phyloP scores from a whole-genome alignment of 1,284 basidiomycete genomes.

The Heterobasidion parviporum region DNA sequence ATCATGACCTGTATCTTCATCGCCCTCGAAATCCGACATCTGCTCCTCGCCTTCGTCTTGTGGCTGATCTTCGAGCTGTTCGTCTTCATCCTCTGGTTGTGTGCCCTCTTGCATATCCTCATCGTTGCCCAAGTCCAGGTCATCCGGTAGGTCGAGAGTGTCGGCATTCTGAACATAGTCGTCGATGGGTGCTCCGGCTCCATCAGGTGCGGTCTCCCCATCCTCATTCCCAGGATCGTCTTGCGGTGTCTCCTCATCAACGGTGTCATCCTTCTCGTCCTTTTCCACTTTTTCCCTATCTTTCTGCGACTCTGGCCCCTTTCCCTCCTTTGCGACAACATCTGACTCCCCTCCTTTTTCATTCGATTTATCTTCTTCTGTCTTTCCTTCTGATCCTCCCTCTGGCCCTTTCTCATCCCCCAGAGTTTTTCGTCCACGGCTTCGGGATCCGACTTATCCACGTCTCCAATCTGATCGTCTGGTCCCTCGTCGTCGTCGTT shows the following conservation, averaged over 20 bases:
- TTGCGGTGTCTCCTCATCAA: background rate
- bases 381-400: constrained; percentile 45
- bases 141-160: constrained; percentile 10
- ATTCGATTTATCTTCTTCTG: constrained; percentile 44
- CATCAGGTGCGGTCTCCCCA: constrained; percentile 9
- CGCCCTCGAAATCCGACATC: constrained; percentile 11
- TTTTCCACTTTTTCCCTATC: constrained; percentile 26
- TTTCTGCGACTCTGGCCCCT: constrained; percentile 25
- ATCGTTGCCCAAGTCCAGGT: constrained; percentile 5
- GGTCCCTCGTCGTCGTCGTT: constrained; percentile 49
- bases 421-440: constrained; percentile 96
- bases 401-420: constrained; percentile 65
- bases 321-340: constrained; percentile 72
- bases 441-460: constrained; percentile 82
- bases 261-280: constrained; percentile 19
- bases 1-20: constrained; percentile 7
- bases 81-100: background rate
- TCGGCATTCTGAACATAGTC: constrained; percentile 10
- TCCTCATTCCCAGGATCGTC: constrained; percentile 15
- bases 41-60: background rate
- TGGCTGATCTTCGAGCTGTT: background rate
- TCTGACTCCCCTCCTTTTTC: constrained; percentile 51
- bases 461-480: constrained; percentile 81
- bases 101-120: background rate
- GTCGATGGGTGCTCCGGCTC: constrained; percentile 8